Base-by-base conservation (phyloP, 2,329 filamentous ascomycete genomes). In the Westerdykella sp. region DNA sequence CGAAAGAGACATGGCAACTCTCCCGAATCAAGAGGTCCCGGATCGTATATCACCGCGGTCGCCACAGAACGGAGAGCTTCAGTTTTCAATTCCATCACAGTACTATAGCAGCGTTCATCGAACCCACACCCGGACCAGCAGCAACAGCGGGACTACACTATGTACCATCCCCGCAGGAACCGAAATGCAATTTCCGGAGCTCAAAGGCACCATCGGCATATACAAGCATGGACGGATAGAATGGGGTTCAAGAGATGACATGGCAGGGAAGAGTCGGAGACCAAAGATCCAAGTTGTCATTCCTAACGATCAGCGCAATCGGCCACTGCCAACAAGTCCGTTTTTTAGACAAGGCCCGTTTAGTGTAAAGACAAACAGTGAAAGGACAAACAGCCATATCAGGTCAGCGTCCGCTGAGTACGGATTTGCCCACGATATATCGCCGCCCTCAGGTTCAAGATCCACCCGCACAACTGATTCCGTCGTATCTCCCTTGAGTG, bases 221-320 rank as follows among this genome's bases (percentile, higher is more conserved):
- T 74, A 71, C 64, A 68, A 66, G 40, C 58, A 73, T 50, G 72
- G 71, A 5, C 63, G 63, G 30, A 64, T 69, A 22, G 60, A 69
- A 40, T 73, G 70, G 69, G 66, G 57, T 28, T 43, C 51, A 22
- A 54, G 48, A 39, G 46, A 56, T 38, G 32, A 32, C 37, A 23
- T 34, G 25, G 18, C 48, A 37, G 43, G 51, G 28, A 59, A 46
- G 42, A 50, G 36, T 39, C 51, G 54, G 22, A 60, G 53, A 43
- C 61, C 61, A 14, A 56, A 53, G 47, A 68, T 68, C 42, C 60
- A 66, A 47, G 59, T 67, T 15, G 53, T 66, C 35, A 69, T 69
- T 43, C 65, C 66, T 25, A 53, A 49, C 40, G 56, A 57, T 41
- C 53, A 53, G 41, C 54, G 50, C 28, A 50, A 62, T 43, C 54